These are phyloP conservation scores for Erigeron canadensis DNA, from an alignment of 129 eudicot genomes.

Conservation along the genomic window DNA sequence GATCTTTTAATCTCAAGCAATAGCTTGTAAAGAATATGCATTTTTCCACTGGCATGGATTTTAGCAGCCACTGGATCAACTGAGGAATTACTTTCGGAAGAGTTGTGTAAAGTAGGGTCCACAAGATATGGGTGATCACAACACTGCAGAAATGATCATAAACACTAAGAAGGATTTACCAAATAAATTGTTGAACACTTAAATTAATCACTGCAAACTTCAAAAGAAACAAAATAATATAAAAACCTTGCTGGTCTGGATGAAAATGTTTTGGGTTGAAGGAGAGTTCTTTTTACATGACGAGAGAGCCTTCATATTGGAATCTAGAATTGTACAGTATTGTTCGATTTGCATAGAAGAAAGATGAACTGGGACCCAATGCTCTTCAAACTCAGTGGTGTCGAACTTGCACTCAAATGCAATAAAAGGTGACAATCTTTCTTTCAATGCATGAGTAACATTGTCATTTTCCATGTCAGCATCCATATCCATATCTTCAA, in stretches of 20 bases:
- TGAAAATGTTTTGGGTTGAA: constrained; percentile 49
- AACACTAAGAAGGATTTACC: not conserved
- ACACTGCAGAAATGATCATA: constrained; percentile 44
- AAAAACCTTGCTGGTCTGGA: constrained; percentile 51
- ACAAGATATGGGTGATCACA: constrained; percentile 86
- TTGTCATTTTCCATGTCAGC: constrained; percentile 10
- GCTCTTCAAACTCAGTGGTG: constrained; percentile 41
- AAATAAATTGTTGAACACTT: not conserved
- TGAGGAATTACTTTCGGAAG: constrained; percentile 28
- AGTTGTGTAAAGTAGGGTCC: constrained; percentile 47
- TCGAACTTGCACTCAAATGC: constrained; percentile 37
- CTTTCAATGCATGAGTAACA: constrained; percentile 25
- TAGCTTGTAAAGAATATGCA: constrained; percentile 59
- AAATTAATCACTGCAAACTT: not conserved
- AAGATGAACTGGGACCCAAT: constrained; percentile 73
- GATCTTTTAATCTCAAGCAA: constrained; percentile 51
- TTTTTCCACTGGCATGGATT: constrained; percentile 61
- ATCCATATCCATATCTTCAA: constrained; percentile 22
- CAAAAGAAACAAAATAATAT: too few relatives aligned
- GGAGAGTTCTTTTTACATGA: constrained; percentile 35
- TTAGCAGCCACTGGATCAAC: constrained; percentile 47
- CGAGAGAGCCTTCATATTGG: constrained; percentile 30
- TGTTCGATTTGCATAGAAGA: constrained; percentile 61
- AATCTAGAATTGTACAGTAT: constrained; percentile 44
- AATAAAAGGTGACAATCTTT: constrained; percentile 35